phyloP scores from a whole-genome alignment of 1,284 basidiomycete genomes.

The Abortiporus biennis region DNA sequence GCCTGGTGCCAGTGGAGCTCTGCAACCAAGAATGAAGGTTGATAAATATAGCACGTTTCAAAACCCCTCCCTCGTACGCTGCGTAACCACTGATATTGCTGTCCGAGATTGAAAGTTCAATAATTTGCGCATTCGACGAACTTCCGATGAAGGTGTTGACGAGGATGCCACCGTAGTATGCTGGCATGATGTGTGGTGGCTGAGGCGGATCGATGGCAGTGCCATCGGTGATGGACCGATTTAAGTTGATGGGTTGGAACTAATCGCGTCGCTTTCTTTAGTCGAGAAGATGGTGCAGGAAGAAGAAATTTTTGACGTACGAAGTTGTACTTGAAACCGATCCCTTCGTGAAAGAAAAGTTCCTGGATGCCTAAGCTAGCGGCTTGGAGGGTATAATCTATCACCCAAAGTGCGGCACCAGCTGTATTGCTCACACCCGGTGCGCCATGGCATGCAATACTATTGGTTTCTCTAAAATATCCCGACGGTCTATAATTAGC shows the following conservation, averaged over 20 bases:
- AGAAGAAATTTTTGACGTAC: conserved; percentile 17
- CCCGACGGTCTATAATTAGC: not conserved
- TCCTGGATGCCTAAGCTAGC: conserved; percentile 30
- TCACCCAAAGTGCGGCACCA: conserved; percentile 62
- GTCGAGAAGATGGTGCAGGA: not conserved
- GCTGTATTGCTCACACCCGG: conserved; percentile 65
- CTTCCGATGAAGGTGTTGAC: conserved; percentile 36
- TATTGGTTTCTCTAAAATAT: conserved; percentile 23
- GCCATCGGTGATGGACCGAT: conserved; percentile 45
- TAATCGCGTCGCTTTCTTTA: conserved; percentile 14
- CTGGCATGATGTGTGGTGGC: conserved; percentile 50
- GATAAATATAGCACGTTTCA: conserved; percentile 50
- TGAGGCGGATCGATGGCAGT: conserved; percentile 38
- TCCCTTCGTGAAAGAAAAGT: conserved; percentile 35
- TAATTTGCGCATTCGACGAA: conserved; percentile 32
- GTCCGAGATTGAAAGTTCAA: conserved; percentile 47
- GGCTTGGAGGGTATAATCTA: conserved; percentile 56
- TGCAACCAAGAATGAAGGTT: conserved; percentile 49
- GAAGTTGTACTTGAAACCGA: conserved; percentile 40
- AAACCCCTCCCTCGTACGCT: conserved; percentile 41
- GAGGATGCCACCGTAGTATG: conserved; percentile 56
- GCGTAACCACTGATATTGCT: conserved; percentile 56
- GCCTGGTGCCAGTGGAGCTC: conserved; percentile 24
- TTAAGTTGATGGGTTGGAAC: conserved; percentile 51
- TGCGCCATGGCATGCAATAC: conserved; percentile 43